Conservation (phyloP, 129 eudicot species). For the Tagetes patula region DNA sequence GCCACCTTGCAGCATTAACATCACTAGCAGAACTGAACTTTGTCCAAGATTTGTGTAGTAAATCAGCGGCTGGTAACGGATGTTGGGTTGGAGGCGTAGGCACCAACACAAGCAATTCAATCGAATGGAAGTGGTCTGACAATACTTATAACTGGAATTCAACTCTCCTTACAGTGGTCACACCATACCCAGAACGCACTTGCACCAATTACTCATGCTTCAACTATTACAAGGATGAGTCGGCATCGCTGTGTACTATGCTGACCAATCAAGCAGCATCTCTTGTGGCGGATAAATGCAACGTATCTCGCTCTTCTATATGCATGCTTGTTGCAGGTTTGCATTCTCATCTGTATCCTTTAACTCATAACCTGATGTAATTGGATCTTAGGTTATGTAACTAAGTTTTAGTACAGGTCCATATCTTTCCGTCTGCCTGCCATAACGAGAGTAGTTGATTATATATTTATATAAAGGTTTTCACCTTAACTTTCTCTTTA, state of each 20-base stretch:
- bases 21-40: constrained; percentile 57
- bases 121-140: constrained; percentile 82
- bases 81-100: constrained; percentile 89
- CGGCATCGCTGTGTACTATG: constrained; percentile 51
- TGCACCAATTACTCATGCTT: constrained; percentile 60
- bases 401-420: neutral
- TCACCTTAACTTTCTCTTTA: neutral
- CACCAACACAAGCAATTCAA: constrained; percentile 24
- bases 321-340: constrained; percentile 78
- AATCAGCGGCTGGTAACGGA: constrained; percentile 27
- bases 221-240: constrained; percentile 25
- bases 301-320: constrained; percentile 50
- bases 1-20: constrained; percentile 67
- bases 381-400: neutral
- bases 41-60: constrained; percentile 50
- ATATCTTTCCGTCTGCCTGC: neutral
- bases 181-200: constrained; percentile 30
- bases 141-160: constrained; percentile 52
- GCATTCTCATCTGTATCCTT: neutral
- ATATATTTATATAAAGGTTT: constrained; percentile 6
- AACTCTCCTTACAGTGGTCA: constrained; percentile 37
- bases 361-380: neutral
- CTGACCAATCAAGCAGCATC: constrained; percentile 43
- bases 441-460: neutral
- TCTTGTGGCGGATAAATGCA: constrained; percentile 61